Base-by-base conservation (phyloP, 2,329 filamentous ascomycete species). In the Aureobasidium pullulans region DNA sequence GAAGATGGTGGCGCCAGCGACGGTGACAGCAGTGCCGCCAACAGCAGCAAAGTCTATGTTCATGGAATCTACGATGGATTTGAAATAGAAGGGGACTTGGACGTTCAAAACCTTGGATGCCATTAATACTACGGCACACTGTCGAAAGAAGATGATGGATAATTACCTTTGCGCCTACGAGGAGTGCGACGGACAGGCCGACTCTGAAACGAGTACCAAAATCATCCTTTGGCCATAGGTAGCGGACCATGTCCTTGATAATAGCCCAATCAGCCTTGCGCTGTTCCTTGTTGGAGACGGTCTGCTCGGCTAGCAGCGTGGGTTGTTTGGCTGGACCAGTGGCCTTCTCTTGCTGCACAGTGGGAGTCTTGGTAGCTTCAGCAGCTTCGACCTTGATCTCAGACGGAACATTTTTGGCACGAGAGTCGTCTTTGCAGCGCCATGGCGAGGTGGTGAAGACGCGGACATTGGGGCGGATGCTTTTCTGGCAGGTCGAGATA, bases 81-180 rank as follows among this genome's bases (percentile, higher is more conserved):
- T 97, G 79, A 99, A 99, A 79, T 96, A 99, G 72, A 99, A 99
- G 0, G 94, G 94, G 48, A 99, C 90, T 77, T 99, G 91, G 15
- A 99, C 94, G 73, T 97, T 99, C 69, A 99, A 79, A 50, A 96
- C 73, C 81, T 72, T 69, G 64, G 66, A 63, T 62, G 60, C 63
- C 80, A 71, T 68, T 69, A 70, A 69, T 56, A 62, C 56, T 53
- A 59, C 42, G 49, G 63, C 40, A 37, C 40, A 19, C 36, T 29
- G 37, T 19, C 36, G 4, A 13, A 6, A 40, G 62, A 63, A 16
- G 59, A 48, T 36, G 42, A 46, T 15, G 50, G 31, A 56, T 49
- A 62, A 69, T 70, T 66, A 84, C 84, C 81, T 99, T 99, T 70
- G 91, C 90, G 61, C 92, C 90, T 23, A 99, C 76, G 39, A 99